Evolutionary conservation across 768 basidiomycete species (phyloP), one percentile per base, ranked within the genome.

Genomic region (Stropharia rugosoannulata): DNA sequence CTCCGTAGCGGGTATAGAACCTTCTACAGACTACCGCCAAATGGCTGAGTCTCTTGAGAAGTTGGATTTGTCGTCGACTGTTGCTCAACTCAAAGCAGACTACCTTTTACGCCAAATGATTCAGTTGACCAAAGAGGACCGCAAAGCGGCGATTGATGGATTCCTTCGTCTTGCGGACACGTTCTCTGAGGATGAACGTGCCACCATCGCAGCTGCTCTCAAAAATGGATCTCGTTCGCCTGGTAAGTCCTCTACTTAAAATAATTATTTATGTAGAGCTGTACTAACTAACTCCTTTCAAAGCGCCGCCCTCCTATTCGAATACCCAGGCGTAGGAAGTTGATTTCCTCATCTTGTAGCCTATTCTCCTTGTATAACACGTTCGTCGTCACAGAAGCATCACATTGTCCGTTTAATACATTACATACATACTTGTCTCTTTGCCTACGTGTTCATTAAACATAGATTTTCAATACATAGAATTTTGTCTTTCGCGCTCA

Each of bases 81-180:
- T 88, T 51, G 73, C 80, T 12, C 81, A 89, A 63, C 76, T 94
- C 50, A 86, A 80, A 64, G 80, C 85, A 16, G 89, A 93, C 60
- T 75, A 87, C 62, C 77, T 95, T 37, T 70, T 85, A 58, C 80
- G 82, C 47, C 79, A 81, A 51, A 75, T 95, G 72, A 72, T 90
- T 22, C 81, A 83, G 12, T 73, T 88, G 59, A 80, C 85, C 11
- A 84, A 86, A 58, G 85, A 86, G 62, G 89, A 95, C 67, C 82
- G 85, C 47, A 90, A 90, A 71, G 86, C 85, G 8, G 83, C 89
- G 1, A 69, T 95, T 57, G 85, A 87, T 57, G 86, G 90, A 36
- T 80, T 95, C 55, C 69, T 84, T 48, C 85, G 86, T 47, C 73
- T 94, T 10, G 82, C 86, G n/a, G 86, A 91, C 55, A 79, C 78